phyloP scores from a whole-genome alignment of 441 rosid genomes.

The Pelargonium australe region DNA sequence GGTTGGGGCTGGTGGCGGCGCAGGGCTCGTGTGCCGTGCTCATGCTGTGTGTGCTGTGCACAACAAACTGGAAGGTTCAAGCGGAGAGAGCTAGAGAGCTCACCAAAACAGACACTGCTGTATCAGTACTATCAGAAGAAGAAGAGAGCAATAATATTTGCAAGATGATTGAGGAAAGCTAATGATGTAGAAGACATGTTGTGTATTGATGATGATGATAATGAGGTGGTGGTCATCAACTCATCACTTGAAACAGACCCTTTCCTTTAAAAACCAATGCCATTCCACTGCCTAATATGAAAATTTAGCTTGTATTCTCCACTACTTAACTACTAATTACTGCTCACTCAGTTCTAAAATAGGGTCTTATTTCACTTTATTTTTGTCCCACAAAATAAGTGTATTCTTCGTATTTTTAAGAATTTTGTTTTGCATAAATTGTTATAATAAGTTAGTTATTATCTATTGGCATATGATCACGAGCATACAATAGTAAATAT shows the following conservation, averaged over 20 bases:
- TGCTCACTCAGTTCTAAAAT: no score
- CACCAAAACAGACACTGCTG: constrained; percentile 27
- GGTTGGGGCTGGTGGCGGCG: constrained; percentile 91
- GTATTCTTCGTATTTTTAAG: no score
- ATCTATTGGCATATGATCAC: no score
- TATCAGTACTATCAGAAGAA: constrained; percentile 7
- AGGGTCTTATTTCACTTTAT: no score
- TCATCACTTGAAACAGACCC: constrained; percentile 50
- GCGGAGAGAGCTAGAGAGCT: constrained; percentile 61
- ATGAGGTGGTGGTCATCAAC: constrained; percentile 25
- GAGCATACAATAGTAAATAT: no score
- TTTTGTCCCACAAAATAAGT: no score
- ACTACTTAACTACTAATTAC: no score
- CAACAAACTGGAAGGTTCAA: constrained; percentile 72
- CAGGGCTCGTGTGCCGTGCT: constrained; percentile 79
- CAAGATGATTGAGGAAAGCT: constrained; percentile 11
- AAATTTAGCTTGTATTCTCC: no score
- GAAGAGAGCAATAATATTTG: background rate
- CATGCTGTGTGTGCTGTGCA: constrained; percentile 64
- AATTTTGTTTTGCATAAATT: no score
- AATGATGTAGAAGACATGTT: constrained; percentile 20
- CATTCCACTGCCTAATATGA: no score
- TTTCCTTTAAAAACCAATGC: no score
- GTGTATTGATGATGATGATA: constrained; percentile 22
- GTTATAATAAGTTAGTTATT: no score